Conservation (phyloP, 2,329 filamentous ascomycete genomes). For the Parasarocladium wereldwijsianum region DNA sequence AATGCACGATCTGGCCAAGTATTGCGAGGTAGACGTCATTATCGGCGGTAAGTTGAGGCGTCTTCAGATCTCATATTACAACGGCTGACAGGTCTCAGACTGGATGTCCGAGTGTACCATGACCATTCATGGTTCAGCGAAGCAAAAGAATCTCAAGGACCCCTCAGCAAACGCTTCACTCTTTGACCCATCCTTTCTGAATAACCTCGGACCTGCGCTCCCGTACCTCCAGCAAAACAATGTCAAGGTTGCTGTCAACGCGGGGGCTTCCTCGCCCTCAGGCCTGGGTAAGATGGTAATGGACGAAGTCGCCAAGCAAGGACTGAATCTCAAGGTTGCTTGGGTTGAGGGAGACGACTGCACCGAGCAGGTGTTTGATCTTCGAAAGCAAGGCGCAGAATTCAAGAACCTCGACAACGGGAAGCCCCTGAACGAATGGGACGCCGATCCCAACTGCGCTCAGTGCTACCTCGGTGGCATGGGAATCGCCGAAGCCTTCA, state of each 20-base stretch:
- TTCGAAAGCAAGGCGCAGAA: constrained; percentile 9
- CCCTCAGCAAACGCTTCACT: constrained; percentile 4
- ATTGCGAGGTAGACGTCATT: constrained; percentile 18
- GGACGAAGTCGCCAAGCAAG: constrained; percentile 13
- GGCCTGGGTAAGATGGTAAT: constrained; percentile 12
- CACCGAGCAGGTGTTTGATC: constrained; percentile 11
- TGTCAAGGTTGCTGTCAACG: constrained; percentile 22
- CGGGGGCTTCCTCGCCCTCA: constrained; percentile 20
- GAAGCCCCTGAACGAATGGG: constrained; percentile 11
- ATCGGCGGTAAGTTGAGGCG: constrained; percentile 8
- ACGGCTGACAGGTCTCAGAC: constrained; percentile 6
- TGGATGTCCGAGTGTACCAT: constrained; percentile 19
- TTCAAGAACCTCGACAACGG: constrained; percentile 13
- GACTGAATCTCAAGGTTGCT: constrained; percentile 17
- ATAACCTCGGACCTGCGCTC: constrained; percentile 23
- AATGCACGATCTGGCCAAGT: constrained; percentile 23
- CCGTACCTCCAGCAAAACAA: constrained; percentile 16
- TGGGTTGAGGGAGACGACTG: constrained; percentile 23
- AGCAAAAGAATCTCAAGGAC: constrained; percentile 11
- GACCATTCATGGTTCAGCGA: constrained; percentile 15
- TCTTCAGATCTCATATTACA: neutral
- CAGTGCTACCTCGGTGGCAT: constrained; percentile 10
- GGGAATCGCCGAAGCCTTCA: constrained; percentile 8
- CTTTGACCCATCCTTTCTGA: constrained; percentile 20
- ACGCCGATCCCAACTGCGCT: constrained; percentile 9